Evolutionary conservation across 106 monocot species (phyloP).

Genomic region (Acanthochlamys bracteata): DNA sequence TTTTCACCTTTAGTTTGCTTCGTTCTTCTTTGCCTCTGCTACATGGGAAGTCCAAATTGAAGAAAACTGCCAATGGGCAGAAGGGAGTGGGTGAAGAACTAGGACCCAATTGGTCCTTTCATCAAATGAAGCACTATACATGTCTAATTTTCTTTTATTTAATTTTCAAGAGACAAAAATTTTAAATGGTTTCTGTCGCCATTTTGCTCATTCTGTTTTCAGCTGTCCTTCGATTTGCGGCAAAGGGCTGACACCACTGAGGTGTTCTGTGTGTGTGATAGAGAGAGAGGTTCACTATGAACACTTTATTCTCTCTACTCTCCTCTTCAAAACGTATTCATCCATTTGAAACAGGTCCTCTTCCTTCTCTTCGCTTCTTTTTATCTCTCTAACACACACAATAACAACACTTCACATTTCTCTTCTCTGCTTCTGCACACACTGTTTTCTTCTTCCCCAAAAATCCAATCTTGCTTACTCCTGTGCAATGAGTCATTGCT

Average conservation of each 20-base stretch:
- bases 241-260: background rate
- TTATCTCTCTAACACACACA: conserved; percentile 11
- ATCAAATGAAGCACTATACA: background rate
- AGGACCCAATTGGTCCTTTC: background rate
- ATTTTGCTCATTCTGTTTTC: background rate
- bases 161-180: background rate
- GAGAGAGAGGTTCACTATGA: conserved; percentile 21
- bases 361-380: background rate
- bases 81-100: background rate
- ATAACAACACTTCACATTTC: background rate
- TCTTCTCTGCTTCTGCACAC: background rate
- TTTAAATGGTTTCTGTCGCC: background rate
- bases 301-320: conserved; percentile 56
- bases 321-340: conserved; percentile 39
- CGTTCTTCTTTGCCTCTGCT: background rate
- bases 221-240: conserved; percentile 26
- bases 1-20: conserved; percentile 5
- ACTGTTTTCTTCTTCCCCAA: conserved; percentile 17
- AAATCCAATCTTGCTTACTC: conserved; percentile 17
- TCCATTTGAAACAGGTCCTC: conserved; percentile 7
- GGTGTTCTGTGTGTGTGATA: background rate
- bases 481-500: background rate
- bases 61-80: conserved; percentile 20
- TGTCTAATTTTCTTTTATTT: background rate
- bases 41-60: conserved; percentile 24